These are phyloP conservation scores for Tetrahymena malaccensis DNA, from an alignment of 73 alveolate species.

Conservation along the genomic window DNA sequence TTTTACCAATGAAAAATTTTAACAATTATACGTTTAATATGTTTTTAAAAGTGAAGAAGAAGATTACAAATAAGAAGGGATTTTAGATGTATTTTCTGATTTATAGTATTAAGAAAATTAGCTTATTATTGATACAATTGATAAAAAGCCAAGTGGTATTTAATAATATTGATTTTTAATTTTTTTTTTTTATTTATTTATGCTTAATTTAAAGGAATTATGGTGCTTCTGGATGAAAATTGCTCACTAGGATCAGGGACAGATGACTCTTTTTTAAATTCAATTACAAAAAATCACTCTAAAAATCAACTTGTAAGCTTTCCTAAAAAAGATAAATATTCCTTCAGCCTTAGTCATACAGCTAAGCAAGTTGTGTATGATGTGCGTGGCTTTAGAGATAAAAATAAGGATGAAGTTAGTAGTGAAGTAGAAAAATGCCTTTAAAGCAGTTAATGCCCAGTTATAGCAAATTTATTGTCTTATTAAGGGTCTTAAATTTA, in stretches of 20 bases:
- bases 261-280: conserved; percentile 16
- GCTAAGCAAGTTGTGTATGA: conserved; percentile 85
- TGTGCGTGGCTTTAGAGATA: conserved; percentile 71
- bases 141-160: conserved; percentile 24
- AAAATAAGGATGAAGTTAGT: conserved; percentile 81
- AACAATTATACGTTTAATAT: conserved; percentile 81
- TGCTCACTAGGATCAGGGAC: conserved; percentile 24
- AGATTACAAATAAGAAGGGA: conserved; percentile 53
- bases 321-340: conserved; percentile 18
- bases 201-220: conserved; percentile 30
- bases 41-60: conserved; percentile 81
- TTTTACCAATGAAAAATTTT: conserved; percentile 92
- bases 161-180: background rate
- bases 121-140: conserved; percentile 44
- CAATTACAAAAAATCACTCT: conserved; percentile 32
- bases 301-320: conserved; percentile 15
- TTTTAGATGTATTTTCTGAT: conserved; percentile 16
- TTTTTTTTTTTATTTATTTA: too few relatives aligned
- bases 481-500: conserved; percentile 40
- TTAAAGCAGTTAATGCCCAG: background rate
- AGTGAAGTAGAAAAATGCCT: background rate
- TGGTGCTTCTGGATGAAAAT: conserved; percentile 59
- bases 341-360: conserved; percentile 61
- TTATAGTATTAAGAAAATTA: conserved; percentile 21
- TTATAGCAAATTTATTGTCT: conserved; percentile 48